A percentile compares a stretch with the other conserved stretches of the same genome.
These are phyloP conservation scores for Millerozyma acaciae DNA, from an alignment of 805 yeast species.

Conservation along the genomic window DNA sequence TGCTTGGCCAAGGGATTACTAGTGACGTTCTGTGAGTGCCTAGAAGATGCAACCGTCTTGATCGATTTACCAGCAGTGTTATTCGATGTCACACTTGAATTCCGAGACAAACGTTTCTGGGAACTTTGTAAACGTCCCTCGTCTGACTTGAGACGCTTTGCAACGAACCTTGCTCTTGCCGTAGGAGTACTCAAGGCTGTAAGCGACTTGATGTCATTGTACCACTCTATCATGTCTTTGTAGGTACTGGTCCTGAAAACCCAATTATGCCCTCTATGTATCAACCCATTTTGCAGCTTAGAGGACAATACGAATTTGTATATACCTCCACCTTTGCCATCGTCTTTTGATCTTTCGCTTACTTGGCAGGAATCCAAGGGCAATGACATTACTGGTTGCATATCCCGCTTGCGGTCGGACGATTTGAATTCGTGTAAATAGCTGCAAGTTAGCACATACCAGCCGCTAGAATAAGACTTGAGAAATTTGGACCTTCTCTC, in stretches of 20 bases:
- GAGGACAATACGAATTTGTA: constrained; percentile 79
- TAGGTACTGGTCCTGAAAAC: constrained; percentile 89
- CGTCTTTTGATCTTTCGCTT: constrained; percentile 76
- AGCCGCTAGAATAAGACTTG: constrained; percentile 86
- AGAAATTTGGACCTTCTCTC: constrained; percentile 90
- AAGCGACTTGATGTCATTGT: constrained; percentile 65
- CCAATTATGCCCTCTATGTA: constrained; percentile 85
- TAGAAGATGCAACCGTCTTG: constrained; percentile 8
- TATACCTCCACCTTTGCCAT: constrained; percentile 49
- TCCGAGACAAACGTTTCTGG: constrained; percentile 12
- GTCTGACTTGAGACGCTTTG: constrained; percentile 17
- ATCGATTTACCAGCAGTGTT: constrained; percentile 13
- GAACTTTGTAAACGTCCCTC: not conserved
- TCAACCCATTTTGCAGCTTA: constrained; percentile 64
- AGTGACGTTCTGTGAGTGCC: constrained; percentile 1
- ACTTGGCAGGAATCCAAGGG: constrained; percentile 76
- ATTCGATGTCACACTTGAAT: constrained; percentile 15
- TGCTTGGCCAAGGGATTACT: constrained; percentile 2
- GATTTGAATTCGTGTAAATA: constrained; percentile 88
- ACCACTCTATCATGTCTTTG: constrained; percentile 81
- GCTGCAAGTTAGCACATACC: constrained; percentile 86
- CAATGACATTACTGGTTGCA: constrained; percentile 78
- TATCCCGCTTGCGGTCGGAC: constrained; percentile 75
- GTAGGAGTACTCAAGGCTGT: constrained; percentile 60
- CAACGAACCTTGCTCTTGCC: constrained; percentile 46